Evolutionary conservation across 164 flowering plant species (phyloP).

Genomic region (Magnolia sinica): DNA sequence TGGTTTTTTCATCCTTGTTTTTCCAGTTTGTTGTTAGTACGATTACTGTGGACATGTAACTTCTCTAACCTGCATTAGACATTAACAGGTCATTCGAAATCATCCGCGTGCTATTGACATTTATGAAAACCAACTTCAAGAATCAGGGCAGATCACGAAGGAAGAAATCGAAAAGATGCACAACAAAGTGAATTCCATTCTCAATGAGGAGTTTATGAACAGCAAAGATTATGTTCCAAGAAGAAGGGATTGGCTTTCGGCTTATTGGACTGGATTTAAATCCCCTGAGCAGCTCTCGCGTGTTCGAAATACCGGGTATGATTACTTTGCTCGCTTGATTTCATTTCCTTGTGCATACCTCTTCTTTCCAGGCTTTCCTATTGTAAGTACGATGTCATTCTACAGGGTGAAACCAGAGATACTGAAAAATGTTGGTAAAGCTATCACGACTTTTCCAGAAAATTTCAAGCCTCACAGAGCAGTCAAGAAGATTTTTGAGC

Average conservation of each 20-base stretch:
- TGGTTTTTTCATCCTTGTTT: neutral
- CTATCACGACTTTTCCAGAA: slow-evolving; percentile 81
- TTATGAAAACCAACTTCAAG: slow-evolving; percentile 73
- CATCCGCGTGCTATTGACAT: slow-evolving; percentile 86
- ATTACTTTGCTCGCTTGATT: neutral
- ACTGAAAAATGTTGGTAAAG: slow-evolving; percentile 90
- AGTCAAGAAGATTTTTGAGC: slow-evolving; percentile 87
- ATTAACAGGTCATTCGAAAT: slow-evolving; percentile 71
- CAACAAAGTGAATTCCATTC: slow-evolving; percentile 65
- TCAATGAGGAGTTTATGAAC: slow-evolving; percentile 76
- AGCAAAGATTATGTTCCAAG: slow-evolving; percentile 89
- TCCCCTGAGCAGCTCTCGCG: slow-evolving; percentile 97
- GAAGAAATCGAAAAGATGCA: slow-evolving; percentile 70
- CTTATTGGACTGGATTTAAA: slow-evolving; percentile 92
- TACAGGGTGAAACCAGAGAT: slow-evolving; percentile 93
- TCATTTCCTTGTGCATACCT: neutral
- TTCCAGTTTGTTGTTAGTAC: neutral
- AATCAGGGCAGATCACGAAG: slow-evolving; percentile 63
- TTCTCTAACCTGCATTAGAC: slow-evolving; percentile 22
- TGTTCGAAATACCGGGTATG: slow-evolving; percentile 90
- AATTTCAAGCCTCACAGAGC: slow-evolving; percentile 90
- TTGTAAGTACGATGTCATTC: neutral
- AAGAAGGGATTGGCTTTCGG: slow-evolving; percentile 89
- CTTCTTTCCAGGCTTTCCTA: neutral
- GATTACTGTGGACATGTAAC: neutral